These are phyloP conservation scores for Pezicula neosporulosa DNA, from an alignment of 2,329 filamentous ascomycete genomes.

Conservation along the genomic window DNA sequence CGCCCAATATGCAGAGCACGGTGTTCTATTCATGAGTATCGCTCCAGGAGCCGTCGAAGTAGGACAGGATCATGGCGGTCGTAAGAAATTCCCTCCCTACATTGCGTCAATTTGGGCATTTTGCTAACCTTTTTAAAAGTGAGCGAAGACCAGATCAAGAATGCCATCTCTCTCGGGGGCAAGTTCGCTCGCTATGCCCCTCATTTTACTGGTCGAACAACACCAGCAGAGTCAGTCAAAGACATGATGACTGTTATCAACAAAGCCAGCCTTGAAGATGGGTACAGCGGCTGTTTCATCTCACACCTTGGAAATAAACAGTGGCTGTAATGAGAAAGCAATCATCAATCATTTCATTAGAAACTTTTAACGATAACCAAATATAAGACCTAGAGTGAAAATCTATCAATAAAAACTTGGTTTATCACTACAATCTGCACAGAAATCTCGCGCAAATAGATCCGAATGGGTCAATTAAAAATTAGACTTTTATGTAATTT, in stretches of 20 bases:
- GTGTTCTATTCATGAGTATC: conserved; percentile 48
- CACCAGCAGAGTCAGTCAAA: conserved; percentile 15
- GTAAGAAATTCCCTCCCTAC: not conserved
- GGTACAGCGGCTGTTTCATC: conserved; percentile 3
- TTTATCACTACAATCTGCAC: no score
- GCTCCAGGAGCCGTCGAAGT: conserved; percentile 36
- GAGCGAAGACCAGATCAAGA: conserved; percentile 13
- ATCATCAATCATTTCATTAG: no score
- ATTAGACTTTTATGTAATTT: no score
- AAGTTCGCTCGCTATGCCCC: conserved; percentile 17
- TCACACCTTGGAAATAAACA: conserved; percentile 7
- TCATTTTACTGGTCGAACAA: conserved; percentile 17
- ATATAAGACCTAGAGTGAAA: no score
- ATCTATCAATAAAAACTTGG: no score
- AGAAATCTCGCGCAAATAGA: no score
- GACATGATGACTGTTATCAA: conserved; percentile 11
- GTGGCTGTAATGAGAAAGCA: no score
- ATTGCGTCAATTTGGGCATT: not conserved
- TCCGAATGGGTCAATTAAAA: no score
- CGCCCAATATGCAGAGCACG: conserved; percentile 43
- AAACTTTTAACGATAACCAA: no score
- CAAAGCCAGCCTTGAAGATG: conserved; percentile 15
- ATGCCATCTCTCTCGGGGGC: no score
- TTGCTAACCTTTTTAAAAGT: conserved; percentile 7
- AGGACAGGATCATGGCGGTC: not conserved